Evolutionary conservation across 1,284 basidiomycete genomes (phyloP).

Genomic region (Cryptococcus sp.): DNA sequence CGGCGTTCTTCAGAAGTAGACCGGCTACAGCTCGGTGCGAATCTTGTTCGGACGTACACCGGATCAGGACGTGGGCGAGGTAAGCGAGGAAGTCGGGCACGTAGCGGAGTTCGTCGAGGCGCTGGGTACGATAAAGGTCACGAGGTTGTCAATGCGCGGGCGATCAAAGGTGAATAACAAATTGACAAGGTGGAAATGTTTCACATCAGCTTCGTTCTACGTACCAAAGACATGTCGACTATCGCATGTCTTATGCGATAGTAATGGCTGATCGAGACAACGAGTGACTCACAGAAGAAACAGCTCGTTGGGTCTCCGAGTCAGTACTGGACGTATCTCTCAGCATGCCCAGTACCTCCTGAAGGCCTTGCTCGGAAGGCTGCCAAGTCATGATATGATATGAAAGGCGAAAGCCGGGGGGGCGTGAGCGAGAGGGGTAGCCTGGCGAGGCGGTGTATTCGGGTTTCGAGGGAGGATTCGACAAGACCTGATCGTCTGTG

Average conservation of each 20-base stretch:
- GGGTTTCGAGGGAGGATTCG: too few species aligned
- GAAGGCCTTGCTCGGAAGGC: conserved; percentile 49
- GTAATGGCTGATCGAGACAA: too few species aligned
- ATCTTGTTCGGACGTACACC: conserved; percentile 67
- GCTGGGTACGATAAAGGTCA: conserved; percentile 58
- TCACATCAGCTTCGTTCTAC: too few species aligned
- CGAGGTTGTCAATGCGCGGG: too few species aligned
- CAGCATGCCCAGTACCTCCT: conserved; percentile 53
- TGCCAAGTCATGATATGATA: conserved; percentile 47
- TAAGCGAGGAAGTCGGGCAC: conserved; percentile 95
- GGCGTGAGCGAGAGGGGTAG: too few species aligned
- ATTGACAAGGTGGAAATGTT: not conserved
- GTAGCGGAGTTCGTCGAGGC: conserved; percentile 83
- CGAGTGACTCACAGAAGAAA: conserved; percentile 48
- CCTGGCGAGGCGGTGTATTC: too few species aligned
- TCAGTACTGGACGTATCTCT: conserved; percentile 53
- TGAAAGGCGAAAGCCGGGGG: not conserved
- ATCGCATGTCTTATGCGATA: too few species aligned
- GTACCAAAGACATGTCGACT: too few species aligned
- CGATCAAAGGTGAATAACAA: not conserved
- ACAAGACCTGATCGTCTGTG: too few species aligned
- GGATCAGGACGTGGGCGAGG: conserved; percentile 87
- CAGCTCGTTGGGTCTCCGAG: conserved; percentile 51
- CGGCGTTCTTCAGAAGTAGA: conserved; percentile 93
- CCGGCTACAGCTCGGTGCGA: conserved; percentile 93